Conservation (phyloP, 306 rosid genomes). For the Cicer pinnatifidum region DNA sequence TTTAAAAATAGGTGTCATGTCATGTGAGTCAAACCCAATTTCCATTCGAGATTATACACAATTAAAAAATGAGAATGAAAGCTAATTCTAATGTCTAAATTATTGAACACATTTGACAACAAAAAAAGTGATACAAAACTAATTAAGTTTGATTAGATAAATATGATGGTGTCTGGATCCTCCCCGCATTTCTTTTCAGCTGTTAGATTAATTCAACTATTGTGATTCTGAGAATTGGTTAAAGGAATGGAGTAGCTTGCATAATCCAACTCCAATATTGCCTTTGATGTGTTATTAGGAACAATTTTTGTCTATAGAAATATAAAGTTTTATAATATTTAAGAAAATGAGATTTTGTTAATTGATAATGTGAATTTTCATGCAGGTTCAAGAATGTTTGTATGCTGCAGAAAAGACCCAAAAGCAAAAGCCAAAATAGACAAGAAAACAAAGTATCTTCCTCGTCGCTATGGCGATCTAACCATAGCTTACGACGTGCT, state of each 20-base stretch:
- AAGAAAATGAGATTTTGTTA: not conserved
- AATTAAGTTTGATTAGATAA: too few relatives aligned
- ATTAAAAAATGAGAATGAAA: too few relatives aligned
- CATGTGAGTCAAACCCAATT: too few relatives aligned
- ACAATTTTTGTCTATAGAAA: not conserved
- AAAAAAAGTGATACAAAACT: too few relatives aligned
- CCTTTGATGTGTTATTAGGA: not conserved
- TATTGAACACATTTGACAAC: too few relatives aligned
- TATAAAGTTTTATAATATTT: not conserved
- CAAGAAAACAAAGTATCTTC: slow-evolving; percentile 56
- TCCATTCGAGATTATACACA: too few relatives aligned
- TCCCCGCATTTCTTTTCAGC: not conserved
- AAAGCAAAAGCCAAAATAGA: slow-evolving; percentile 49
- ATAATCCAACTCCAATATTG: not conserved
- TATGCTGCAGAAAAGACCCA: slow-evolving; percentile 81
- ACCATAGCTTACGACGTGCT: slow-evolving; percentile 69
- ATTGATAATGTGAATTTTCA: not conserved
- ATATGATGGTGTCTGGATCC: not conserved
- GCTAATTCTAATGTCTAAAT: too few relatives aligned
- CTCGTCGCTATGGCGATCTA: slow-evolving; percentile 66
- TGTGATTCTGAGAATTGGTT: not conserved
- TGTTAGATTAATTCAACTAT: not conserved
- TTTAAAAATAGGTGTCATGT: too few relatives aligned
- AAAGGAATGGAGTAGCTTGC: not conserved
- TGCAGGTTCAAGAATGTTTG: slow-evolving; percentile 65